A percentile compares a stretch with the other conserved stretches of the same genome.
Conservation (phyloP, 2,329 filamentous ascomycete species). For the Raffaelea deltoideospora region DNA sequence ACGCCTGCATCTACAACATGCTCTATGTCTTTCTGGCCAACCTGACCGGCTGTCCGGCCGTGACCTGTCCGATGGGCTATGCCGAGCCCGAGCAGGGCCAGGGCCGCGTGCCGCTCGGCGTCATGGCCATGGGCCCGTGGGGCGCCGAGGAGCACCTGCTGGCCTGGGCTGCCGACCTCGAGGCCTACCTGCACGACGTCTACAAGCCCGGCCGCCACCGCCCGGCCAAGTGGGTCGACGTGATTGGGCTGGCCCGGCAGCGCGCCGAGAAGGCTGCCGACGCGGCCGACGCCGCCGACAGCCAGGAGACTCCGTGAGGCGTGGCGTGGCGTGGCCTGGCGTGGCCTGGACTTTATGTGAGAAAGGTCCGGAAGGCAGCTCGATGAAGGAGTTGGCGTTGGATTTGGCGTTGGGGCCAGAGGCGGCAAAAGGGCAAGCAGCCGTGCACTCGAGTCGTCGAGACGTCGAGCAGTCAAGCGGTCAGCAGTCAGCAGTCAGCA, state of each 20-base stretch:
- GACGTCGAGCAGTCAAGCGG: too few species aligned
- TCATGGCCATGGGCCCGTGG: conserved; percentile 54
- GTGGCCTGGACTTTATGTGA: too few species aligned
- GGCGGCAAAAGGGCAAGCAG: too few species aligned
- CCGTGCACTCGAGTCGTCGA: too few species aligned
- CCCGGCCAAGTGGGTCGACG: conserved; percentile 43
- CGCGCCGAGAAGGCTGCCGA: conserved; percentile 2
- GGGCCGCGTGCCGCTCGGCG: conserved; percentile 43
- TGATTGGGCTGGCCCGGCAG: conserved; percentile 24
- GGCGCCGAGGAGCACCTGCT: conserved; percentile 49
- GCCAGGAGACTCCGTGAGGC: too few species aligned
- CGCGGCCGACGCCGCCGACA: neutral
- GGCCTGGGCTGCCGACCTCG: conserved; percentile 41
- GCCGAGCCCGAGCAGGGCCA: conserved; percentile 36
- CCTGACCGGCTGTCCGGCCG: conserved; percentile 60
- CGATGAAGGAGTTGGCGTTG: too few species aligned
- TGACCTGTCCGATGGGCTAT: conserved; percentile 64
- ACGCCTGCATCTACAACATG: conserved; percentile 63
- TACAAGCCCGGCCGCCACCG: conserved; percentile 32
- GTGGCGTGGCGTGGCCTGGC: too few species aligned
- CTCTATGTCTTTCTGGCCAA: conserved; percentile 78
- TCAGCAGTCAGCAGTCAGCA: too few species aligned
- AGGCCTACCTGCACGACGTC: conserved; percentile 33
- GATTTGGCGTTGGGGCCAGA: too few species aligned
- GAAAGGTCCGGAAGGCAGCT: too few species aligned